A percentile compares a stretch with the other conserved stretches of the same genome.
phyloP scores from a whole-genome alignment of 2,329 filamentous ascomycete genomes.

The Aspergillus alliaceus region DNA sequence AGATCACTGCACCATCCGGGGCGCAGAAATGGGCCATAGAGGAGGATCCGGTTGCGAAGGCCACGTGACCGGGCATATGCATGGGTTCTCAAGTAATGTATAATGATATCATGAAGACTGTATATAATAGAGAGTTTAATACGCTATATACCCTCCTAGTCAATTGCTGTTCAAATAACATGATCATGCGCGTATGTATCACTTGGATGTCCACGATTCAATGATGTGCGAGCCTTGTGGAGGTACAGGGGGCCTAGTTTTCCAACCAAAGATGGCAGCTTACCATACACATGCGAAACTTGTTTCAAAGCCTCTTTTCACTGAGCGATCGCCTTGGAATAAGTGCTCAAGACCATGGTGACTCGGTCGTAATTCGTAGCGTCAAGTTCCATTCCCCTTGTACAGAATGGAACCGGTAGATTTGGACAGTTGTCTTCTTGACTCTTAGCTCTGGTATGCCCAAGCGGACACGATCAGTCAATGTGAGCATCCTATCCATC shows the following conservation, averaged over 20 bases:
- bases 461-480: constrained; percentile 19
- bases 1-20: not conserved
- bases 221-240: constrained; percentile 8
- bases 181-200: too few species aligned
- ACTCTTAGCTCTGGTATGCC: constrained; percentile 20
- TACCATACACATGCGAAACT: constrained; percentile 13
- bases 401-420: not conserved
- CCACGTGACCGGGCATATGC: not conserved
- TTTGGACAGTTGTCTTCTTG: not conserved
- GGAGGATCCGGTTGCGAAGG: not conserved
- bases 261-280: constrained; percentile 12
- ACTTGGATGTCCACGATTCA: too few species aligned
- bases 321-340: constrained; percentile 14
- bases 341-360: not conserved
- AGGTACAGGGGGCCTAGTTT: constrained; percentile 22
- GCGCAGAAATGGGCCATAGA: not conserved
- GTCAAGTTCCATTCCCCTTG: not conserved
- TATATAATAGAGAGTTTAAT: not conserved
- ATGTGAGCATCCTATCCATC: constrained; percentile 27
- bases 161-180: too few species aligned
- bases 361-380: not conserved
- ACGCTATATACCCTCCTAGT: too few species aligned
- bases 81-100: not conserved
- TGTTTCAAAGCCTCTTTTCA: constrained; percentile 18
- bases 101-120: not conserved